phyloP scores from a whole-genome alignment of 768 basidiomycete species.

The Clitopilus hobsonii region DNA sequence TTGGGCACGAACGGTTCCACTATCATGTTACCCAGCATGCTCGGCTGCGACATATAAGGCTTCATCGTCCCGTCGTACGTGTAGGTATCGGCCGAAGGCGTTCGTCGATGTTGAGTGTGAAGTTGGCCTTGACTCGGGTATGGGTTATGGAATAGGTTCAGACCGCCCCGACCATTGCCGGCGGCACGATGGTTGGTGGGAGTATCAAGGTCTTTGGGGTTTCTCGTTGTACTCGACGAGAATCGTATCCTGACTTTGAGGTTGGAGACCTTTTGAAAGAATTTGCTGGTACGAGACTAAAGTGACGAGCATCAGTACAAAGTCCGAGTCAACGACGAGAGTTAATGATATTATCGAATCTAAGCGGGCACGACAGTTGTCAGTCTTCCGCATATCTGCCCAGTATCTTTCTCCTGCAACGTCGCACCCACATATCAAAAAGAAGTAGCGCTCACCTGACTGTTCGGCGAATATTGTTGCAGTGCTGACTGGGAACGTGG shows the following conservation, averaged over 20 bases:
- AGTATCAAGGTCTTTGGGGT: constrained; percentile 16
- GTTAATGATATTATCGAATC: neutral
- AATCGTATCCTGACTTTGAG: constrained; percentile 31
- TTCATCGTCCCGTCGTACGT: constrained; percentile 28
- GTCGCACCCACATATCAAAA: neutral
- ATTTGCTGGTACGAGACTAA: constrained; percentile 27
- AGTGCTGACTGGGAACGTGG: neutral
- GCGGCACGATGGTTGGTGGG: constrained; percentile 12
- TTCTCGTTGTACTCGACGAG: constrained; percentile 14
- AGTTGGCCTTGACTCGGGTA: constrained; percentile 5
- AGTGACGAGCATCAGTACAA: neutral
- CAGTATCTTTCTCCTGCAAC: neutral
- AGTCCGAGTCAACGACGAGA: neutral
- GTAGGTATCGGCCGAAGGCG: constrained; percentile 11
- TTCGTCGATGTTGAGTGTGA: constrained; percentile 21
- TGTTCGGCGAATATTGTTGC: neutral
- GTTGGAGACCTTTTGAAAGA: constrained; percentile 34
- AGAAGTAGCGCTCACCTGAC: neutral
- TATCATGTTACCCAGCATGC: constrained; percentile 20
- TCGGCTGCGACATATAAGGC: constrained; percentile 44
- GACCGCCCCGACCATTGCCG: neutral
- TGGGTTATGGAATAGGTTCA: constrained; percentile 8
- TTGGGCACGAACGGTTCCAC: constrained; percentile 13
- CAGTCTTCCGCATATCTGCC: too few relatives aligned
- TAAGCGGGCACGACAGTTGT: neutral